Evolutionary conservation across 495 filamentous ascomycete species (phyloP).

Genomic region (Penicilliopsis zonata): DNA sequence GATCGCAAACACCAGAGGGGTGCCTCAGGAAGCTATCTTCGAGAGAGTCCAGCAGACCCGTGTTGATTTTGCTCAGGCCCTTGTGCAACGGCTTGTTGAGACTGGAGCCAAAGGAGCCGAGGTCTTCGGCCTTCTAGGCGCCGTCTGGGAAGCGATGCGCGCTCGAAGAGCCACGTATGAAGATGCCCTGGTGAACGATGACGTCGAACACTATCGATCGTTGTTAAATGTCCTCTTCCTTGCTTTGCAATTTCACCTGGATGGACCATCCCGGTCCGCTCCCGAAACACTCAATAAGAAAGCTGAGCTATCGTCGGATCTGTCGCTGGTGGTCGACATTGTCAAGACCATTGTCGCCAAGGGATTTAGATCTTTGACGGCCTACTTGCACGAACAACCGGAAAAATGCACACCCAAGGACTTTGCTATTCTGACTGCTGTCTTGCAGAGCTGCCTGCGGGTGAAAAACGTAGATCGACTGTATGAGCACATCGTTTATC

Average conservation of each 20-base stretch:
- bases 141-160: conserved; percentile 57
- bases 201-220: conserved; percentile 65
- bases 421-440: conserved; percentile 77
- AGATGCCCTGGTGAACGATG: conserved; percentile 41
- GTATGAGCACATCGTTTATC: conserved; percentile 49
- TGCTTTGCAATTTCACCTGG: conserved; percentile 51
- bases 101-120: conserved; percentile 46
- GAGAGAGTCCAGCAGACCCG: conserved; percentile 56
- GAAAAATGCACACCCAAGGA: conserved; percentile 50
- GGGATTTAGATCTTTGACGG: conserved; percentile 67
- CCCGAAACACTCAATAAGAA: conserved; percentile 26
- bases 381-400: conserved; percentile 53
- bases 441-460: conserved; percentile 69
- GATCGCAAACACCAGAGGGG: conserved; percentile 50
- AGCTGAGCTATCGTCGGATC: conserved; percentile 26
- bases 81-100: conserved; percentile 64
- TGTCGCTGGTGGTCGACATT: conserved; percentile 54
- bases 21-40: conserved; percentile 61
- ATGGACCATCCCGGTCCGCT: conserved; percentile 10
- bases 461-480: conserved; percentile 39
- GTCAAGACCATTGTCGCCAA: conserved; percentile 66
- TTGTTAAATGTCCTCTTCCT: conserved; percentile 81
- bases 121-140: conserved; percentile 47
- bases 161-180: conserved; percentile 53
- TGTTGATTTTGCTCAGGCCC: conserved; percentile 60